These are phyloP conservation scores for Arthroderma sp. DNA, from an alignment of 2,329 filamentous ascomycete species.

Conservation along the genomic window DNA sequence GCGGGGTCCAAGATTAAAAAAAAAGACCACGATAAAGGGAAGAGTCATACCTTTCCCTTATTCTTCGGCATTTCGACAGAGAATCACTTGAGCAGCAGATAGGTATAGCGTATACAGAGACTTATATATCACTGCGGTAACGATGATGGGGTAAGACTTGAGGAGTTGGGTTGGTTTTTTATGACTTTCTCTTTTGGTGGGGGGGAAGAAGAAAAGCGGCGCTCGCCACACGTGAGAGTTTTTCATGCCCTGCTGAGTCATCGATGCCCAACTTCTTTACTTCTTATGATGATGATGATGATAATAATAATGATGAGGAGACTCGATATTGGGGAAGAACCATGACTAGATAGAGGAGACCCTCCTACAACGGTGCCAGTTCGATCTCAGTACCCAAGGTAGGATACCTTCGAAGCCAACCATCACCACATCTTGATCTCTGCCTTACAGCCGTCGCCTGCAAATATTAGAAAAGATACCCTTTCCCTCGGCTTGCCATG, in stretches of 20 bases:
- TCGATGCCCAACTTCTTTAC: too few species aligned
- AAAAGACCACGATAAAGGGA: constrained; percentile 8
- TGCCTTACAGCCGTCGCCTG: too few species aligned
- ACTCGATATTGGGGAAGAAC: background rate
- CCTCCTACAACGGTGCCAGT: too few species aligned
- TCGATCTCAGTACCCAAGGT: too few species aligned
- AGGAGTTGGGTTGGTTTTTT: background rate
- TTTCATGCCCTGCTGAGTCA: background rate
- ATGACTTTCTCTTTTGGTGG: background rate
- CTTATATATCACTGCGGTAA: background rate
- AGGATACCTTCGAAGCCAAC: too few species aligned
- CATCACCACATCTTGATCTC: too few species aligned
- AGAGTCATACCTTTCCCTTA: constrained; percentile 78
- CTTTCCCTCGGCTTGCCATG: too few species aligned
- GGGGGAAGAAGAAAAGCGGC: background rate
- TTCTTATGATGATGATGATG: too few species aligned
- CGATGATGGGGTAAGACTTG: background rate
- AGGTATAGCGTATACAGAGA: background rate
- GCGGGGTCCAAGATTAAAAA: too few species aligned
- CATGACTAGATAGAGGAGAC: background rate
- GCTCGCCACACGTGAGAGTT: background rate
- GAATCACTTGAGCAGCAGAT: background rate
- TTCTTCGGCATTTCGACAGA: constrained; percentile 79
- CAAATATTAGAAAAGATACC: too few species aligned
- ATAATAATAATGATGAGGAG: too few species aligned